Conservation (phyloP, 2,329 filamentous ascomycete genomes). For the Trichoderma semiorbis region DNA sequence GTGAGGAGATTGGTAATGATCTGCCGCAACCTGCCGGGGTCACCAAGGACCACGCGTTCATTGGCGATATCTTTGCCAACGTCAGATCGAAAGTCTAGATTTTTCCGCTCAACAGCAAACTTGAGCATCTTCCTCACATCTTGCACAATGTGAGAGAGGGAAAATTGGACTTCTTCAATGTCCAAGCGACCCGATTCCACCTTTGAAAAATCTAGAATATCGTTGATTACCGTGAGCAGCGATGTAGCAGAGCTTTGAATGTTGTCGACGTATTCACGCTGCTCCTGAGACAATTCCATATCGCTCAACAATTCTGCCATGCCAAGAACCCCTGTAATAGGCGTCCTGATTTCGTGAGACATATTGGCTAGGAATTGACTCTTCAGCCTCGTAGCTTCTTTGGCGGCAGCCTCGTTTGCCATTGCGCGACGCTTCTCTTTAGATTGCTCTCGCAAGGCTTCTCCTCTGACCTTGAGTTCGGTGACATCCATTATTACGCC, state of each 20-base stretch:
- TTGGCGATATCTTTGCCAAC: constrained; percentile 60
- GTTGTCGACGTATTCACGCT: constrained; percentile 71
- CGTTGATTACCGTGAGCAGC: constrained; percentile 82
- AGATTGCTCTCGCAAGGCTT: constrained; percentile 60
- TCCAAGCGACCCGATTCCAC: constrained; percentile 74
- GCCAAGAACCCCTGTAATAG: constrained; percentile 76
- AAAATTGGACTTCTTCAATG: constrained; percentile 78
- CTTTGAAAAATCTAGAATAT: constrained; percentile 87
- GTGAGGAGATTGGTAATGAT: constrained; percentile 78
- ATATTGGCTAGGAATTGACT: constrained; percentile 77
- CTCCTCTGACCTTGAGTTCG: constrained; percentile 62
- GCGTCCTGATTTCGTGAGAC: constrained; percentile 76
- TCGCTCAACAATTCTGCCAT: constrained; percentile 74
- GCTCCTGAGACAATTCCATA: constrained; percentile 64
- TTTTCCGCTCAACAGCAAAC: constrained; percentile 78
- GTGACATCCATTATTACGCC: constrained; percentile 80
- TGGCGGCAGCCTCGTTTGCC: constrained; percentile 73
- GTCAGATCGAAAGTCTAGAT: constrained; percentile 66
- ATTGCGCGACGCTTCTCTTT: constrained; percentile 67
- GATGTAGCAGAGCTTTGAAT: constrained; percentile 78
- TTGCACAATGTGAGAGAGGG: constrained; percentile 66
- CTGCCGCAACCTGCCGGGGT: constrained; percentile 78
- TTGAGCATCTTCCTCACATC: constrained; percentile 86
- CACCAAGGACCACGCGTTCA: constrained; percentile 77
- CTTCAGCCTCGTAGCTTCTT: constrained; percentile 76